Evolutionary conservation across 225 moss, liverwort and hornwort genomes (phyloP).

Genomic region (Thuidium tamariscinum): DNA sequence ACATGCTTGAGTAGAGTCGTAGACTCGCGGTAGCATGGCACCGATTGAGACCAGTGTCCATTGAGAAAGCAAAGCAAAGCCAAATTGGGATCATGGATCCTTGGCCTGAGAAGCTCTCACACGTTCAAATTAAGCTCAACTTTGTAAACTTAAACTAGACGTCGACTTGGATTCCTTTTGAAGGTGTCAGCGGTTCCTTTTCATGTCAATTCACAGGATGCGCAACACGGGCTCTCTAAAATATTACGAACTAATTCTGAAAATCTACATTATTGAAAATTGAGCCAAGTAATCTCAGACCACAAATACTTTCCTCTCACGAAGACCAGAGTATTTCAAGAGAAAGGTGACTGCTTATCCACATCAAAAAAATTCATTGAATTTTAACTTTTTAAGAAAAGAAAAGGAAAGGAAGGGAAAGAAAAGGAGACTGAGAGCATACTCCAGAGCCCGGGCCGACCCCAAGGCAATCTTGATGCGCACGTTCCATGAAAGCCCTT

Average conservation of each 20-base stretch:
- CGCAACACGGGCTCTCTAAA: neutral
- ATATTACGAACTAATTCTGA: neutral
- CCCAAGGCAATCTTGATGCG: slow-evolving; percentile 70
- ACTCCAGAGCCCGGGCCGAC: slow-evolving; percentile 67
- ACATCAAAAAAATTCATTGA: too few species aligned
- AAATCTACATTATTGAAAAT: neutral
- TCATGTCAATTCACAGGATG: neutral
- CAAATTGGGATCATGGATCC: neutral
- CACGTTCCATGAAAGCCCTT: slow-evolving; percentile 52
- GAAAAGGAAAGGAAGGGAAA: neutral
- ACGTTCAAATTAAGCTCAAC: neutral
- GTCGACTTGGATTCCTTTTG: neutral
- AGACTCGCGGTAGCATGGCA: neutral
- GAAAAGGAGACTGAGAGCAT: neutral
- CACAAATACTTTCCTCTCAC: neutral
- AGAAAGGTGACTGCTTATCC: neutral
- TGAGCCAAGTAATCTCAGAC: neutral
- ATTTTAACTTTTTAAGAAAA: too few species aligned
- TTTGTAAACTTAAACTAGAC: neutral
- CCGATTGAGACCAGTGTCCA: neutral
- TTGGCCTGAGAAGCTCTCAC: neutral
- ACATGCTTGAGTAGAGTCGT: neutral
- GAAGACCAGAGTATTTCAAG: neutral
- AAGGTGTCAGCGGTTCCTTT: neutral
- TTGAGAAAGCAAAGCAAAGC: neutral